These are phyloP conservation scores for Juglanconis juglandina DNA, from an alignment of 2,329 filamentous ascomycete species.

Conservation along the genomic window DNA sequence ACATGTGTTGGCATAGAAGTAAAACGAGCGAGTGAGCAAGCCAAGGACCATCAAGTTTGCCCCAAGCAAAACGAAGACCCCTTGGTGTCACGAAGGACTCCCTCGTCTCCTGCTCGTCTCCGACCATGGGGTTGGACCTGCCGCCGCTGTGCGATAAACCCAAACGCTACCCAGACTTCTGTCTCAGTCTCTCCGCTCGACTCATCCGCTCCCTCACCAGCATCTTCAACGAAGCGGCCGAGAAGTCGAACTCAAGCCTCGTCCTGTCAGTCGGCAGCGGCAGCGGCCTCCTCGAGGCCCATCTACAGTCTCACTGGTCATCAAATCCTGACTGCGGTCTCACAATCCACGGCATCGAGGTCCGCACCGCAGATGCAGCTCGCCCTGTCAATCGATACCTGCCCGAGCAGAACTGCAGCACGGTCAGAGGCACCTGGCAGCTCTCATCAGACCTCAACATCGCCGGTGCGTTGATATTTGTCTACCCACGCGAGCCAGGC, in stretches of 20 bases:
- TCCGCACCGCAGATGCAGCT: neutral
- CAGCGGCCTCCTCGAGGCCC: constrained; percentile 15
- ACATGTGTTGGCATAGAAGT: too few relatives aligned
- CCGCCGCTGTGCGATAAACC: constrained; percentile 1
- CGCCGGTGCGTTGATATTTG: constrained; percentile 6
- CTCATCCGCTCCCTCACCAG: constrained; percentile 6
- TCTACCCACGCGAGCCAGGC: constrained; percentile 12
- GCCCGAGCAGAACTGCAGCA: neutral
- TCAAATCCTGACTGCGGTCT: neutral
- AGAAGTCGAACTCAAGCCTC: neutral
- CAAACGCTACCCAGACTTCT: constrained; percentile 8
- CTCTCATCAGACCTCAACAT: neutral
- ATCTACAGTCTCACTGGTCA: constrained; percentile 3
- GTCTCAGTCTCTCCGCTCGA: constrained; percentile 14
- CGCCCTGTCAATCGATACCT: constrained; percentile 13
- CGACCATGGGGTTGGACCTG: neutral
- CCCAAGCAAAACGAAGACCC: neutral
- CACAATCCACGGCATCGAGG: constrained; percentile 8
- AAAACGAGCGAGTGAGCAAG: too few relatives aligned
- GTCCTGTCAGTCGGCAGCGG: constrained; percentile 16
- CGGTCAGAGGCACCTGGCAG: constrained; percentile 14
- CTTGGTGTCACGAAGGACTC: neutral
- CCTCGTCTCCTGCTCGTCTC: neutral
- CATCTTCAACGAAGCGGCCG: neutral
- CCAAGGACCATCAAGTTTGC: neutral